Conservation (phyloP, 164 flowering plant species). For the Paratinospora sagittata region DNA sequence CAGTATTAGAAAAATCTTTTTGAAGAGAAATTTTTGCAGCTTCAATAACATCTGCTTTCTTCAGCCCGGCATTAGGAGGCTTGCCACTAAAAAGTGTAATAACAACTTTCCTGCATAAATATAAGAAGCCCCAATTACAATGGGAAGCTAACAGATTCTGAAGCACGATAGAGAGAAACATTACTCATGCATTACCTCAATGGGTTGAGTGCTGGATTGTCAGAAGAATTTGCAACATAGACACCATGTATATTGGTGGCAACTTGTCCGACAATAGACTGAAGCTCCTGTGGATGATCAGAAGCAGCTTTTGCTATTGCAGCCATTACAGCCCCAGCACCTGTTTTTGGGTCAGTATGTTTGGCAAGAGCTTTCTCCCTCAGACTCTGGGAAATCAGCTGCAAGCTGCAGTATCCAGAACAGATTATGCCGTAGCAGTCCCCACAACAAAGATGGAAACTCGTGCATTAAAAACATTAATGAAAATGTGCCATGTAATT, state of each 20-base stretch:
- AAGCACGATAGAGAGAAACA: background rate
- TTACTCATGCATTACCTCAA: constrained; percentile 40
- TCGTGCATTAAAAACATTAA: background rate
- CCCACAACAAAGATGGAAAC: background rate
- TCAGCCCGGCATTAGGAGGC: constrained; percentile 56
- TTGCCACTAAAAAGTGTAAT: constrained; percentile 49
- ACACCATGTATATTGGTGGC: constrained; percentile 61
- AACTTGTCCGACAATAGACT: constrained; percentile 39
- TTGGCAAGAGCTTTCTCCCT: constrained; percentile 52
- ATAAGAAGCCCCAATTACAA: background rate
- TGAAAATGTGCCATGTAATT: background rate
- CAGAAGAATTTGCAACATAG: constrained; percentile 62
- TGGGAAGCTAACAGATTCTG: background rate
- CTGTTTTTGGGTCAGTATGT: constrained; percentile 34
- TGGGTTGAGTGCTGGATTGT: constrained; percentile 41
- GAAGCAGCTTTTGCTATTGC: constrained; percentile 43
- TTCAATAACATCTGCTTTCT: constrained; percentile 49
- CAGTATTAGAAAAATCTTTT: constrained; percentile 36
- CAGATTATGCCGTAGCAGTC: background rate
- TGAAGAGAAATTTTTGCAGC: constrained; percentile 52
- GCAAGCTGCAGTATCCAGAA: constrained; percentile 39
- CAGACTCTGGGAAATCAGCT: constrained; percentile 49
- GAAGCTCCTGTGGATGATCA: constrained; percentile 49
- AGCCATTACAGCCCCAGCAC: constrained; percentile 32
- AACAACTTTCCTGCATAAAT: constrained; percentile 52